A percentile compares a stretch with the other conserved stretches of the same genome.
Evolutionary conservation across 352 stramenopile genomes (phyloP).

Genomic region (Phytopythium cucurbitacearum): DNA sequence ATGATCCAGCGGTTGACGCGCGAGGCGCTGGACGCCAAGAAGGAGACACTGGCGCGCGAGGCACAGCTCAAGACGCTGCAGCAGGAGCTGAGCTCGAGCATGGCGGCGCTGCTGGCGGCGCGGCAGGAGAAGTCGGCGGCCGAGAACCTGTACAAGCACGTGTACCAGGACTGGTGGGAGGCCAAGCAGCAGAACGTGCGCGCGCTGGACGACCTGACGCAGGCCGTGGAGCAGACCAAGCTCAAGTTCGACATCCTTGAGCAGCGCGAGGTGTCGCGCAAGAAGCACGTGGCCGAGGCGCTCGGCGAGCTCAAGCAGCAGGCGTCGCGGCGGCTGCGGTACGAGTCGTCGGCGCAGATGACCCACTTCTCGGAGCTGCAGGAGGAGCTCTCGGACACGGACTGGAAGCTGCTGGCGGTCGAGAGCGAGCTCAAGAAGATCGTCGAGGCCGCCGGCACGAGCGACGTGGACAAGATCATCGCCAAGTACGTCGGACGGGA

Average conservation of each 20-base stretch:
- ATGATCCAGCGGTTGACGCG: constrained; percentile 74
- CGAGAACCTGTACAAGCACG: constrained; percentile 57
- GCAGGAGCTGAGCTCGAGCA: constrained; percentile 51
- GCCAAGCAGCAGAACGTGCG: constrained; percentile 70
- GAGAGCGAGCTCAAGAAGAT: constrained; percentile 76
- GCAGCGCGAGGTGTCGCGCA: constrained; percentile 65
- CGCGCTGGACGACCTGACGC: constrained; percentile 68
- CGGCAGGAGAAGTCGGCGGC: constrained; percentile 69
- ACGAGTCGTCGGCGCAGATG: constrained; percentile 74
- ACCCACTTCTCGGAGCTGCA: constrained; percentile 78
- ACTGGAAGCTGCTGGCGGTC: constrained; percentile 59
- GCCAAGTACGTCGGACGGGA: constrained; percentile 65
- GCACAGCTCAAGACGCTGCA: constrained; percentile 49
- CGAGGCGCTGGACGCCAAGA: constrained; percentile 61
- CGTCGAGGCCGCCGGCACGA: constrained; percentile 69
- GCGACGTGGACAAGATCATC: constrained; percentile 83
- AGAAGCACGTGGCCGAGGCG: constrained; percentile 68
- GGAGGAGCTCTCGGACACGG: constrained; percentile 67
- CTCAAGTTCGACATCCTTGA: constrained; percentile 76
- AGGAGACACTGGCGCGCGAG: constrained; percentile 58
- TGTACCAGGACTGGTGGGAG: constrained; percentile 67
- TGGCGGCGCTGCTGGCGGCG: constrained; percentile 43
- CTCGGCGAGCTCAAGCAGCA: constrained; percentile 70
- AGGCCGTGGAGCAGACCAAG: constrained; percentile 69
- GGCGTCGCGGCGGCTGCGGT: constrained; percentile 59